Base-by-base conservation (phyloP, 2,329 filamentous ascomycete genomes). In the Neodidymelliopsis sp. region DNA sequence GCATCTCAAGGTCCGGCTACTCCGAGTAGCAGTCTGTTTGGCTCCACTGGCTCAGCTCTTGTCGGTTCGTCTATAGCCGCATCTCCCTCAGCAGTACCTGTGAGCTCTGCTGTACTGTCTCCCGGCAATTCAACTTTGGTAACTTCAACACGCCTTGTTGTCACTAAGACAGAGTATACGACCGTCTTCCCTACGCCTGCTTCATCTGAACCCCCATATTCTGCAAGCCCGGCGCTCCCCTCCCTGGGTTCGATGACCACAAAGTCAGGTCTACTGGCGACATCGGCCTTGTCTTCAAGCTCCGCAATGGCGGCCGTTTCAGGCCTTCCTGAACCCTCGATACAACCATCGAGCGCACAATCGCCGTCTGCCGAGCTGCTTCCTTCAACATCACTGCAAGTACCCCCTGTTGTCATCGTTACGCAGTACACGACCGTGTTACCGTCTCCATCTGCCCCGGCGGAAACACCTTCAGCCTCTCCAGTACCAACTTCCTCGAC, bases 101-200 rank as follows among this genome's bases (percentile, higher is more conserved):
- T 15, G 8, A 56, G 39, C 29, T 46, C 53, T 11, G 16, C 38
- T 13, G 29, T 25, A 13, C 20, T 46, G n/a, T 6, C 39, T 7
- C 6, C 34, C 5, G 20, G 31, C 12, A 51, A 57, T 10, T 48
- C 55, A 20, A 56, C 59, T 22, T 34, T 44, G 40, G 39, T 25
- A 12, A 53, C 57, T 9, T 56, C 49, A 12, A 33, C 47, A 5
- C 40, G 30, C 20, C 47, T 62, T 11, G 39, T 63, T 28, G 55
- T 70, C 23, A 70, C 62, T 3, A 56, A 60, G 24, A 69, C 66
- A 1, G 51, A 64, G 35, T 70, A 63, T 45, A 67, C 64, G 4
- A 69, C 68, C 10, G 52, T 69, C 3, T 60, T 53, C 15, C 56
- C 51, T 5, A 61, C 63, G 9, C 29, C 46, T 15, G 19, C 51